phyloP scores from a whole-genome alignment of 495 filamentous ascomycete species.

The Talaromyces ruber region DNA sequence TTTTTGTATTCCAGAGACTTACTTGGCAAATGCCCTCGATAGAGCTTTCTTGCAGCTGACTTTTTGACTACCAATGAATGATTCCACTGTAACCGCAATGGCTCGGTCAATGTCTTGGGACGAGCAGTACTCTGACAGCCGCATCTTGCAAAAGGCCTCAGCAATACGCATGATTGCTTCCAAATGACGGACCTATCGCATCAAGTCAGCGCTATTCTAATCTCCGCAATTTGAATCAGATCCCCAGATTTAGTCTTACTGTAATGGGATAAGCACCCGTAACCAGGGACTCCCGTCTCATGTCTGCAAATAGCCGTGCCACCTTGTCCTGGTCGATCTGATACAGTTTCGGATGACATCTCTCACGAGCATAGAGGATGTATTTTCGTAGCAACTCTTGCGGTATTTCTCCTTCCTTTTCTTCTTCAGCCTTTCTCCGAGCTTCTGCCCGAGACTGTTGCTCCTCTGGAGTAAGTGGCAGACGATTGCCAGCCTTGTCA shows the following conservation, averaged over 20 bases:
- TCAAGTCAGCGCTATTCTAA: not conserved
- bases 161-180: slow-evolving; percentile 95
- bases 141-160: slow-evolving; percentile 93
- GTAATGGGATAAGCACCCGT: slow-evolving; percentile 98
- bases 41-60: slow-evolving; percentile 97
- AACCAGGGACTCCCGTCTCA: slow-evolving; percentile 83
- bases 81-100: slow-evolving; percentile 93
- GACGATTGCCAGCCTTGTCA: slow-evolving; percentile 22
- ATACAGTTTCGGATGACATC: slow-evolving; percentile 84
- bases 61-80: slow-evolving; percentile 94
- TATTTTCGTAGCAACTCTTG: slow-evolving; percentile 95
- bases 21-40: slow-evolving; percentile 95
- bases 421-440: slow-evolving; percentile 40
- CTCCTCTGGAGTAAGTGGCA: slow-evolving; percentile 28
- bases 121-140: slow-evolving; percentile 85
- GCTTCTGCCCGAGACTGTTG: slow-evolving; percentile 24
- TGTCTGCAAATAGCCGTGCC: slow-evolving; percentile 87
- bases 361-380: slow-evolving; percentile 90
- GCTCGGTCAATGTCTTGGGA: slow-evolving; percentile 89
- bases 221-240: not conserved
- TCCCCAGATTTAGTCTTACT: slow-evolving; percentile 41
- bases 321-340: slow-evolving; percentile 99
- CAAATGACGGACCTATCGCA: slow-evolving; percentile 76
- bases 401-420: slow-evolving; percentile 71
- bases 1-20: slow-evolving; percentile 26